phyloP scores from a whole-genome alignment of 1,284 basidiomycete species.

The Hypsizygus ulmarius region DNA sequence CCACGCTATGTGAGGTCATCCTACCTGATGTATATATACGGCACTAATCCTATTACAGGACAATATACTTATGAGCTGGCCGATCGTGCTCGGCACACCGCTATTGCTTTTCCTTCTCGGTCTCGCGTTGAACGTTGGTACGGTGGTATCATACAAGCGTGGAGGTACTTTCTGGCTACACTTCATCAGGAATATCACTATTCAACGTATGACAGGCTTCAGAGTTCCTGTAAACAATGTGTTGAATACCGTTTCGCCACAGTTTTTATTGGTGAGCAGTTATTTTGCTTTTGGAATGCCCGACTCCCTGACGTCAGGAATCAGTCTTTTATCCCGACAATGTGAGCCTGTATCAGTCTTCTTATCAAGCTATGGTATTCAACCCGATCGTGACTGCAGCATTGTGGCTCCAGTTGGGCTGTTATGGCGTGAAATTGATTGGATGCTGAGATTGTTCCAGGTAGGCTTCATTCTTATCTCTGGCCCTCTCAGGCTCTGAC shows the following conservation, averaged over 20 bases:
- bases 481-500: conserved; percentile 3
- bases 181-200: not conserved
- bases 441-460: conserved; percentile 48
- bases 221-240: conserved; percentile 47
- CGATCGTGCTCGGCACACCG: conserved; percentile 40
- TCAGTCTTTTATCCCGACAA: conserved; percentile 57
- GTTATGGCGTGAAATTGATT: conserved; percentile 48
- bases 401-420: conserved; percentile 36
- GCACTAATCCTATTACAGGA: conserved; percentile 34
- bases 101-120: conserved; percentile 46
- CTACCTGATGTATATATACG: not conserved
- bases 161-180: conserved; percentile 37
- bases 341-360: conserved; percentile 33
- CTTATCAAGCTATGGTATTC: conserved; percentile 11
- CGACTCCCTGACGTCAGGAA: not conserved
- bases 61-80: conserved; percentile 41
- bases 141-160: conserved; percentile 38
- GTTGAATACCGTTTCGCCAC: conserved; percentile 46
- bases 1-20: conserved; percentile 41
- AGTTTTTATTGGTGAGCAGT: conserved; percentile 52
- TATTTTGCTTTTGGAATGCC: not conserved
- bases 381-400: conserved; percentile 19
- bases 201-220: conserved; percentile 41
- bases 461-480: conserved; percentile 25
- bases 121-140: conserved; percentile 46